Evolutionary conservation across 106 monocot species (phyloP).

Genomic region (Vanilla planifolia): DNA sequence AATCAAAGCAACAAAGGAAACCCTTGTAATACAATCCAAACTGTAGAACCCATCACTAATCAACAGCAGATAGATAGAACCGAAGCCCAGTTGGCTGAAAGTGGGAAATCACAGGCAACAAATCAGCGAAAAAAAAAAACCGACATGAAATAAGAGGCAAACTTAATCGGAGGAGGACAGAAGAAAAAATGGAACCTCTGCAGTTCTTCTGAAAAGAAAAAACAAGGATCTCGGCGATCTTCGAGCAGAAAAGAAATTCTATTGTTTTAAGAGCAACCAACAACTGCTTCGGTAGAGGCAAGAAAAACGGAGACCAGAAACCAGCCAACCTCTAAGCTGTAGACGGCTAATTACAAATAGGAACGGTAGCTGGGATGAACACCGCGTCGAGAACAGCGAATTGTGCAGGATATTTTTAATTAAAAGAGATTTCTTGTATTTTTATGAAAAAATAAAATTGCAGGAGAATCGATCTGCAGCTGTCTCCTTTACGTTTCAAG

Average conservation of each 20-base stretch:
- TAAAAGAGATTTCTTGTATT: no score
- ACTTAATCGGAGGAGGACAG: no score
- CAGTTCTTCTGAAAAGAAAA: neutral
- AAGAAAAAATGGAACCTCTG: neutral
- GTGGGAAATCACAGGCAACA: neutral
- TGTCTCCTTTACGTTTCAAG: no score
- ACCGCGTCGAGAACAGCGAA: no score
- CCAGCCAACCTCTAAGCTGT: neutral
- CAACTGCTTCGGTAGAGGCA: neutral
- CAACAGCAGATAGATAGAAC: neutral
- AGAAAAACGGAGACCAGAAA: neutral
- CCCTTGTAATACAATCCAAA: neutral
- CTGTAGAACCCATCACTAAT: neutral
- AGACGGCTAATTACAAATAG: neutral
- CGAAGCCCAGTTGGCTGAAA: neutral
- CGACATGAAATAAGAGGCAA: neutral
- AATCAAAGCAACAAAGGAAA: constrained; percentile 2
- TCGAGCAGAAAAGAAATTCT: no score
- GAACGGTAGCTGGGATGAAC: neutral
- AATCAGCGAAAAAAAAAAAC: neutral
- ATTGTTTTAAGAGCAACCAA: neutral
- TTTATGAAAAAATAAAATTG: no score
- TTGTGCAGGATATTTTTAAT: no score
- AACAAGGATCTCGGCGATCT: neutral
- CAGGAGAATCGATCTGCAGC: no score